phyloP scores from a whole-genome alignment of 345 rosid genomes.

The Eucalyptus sp. region DNA sequence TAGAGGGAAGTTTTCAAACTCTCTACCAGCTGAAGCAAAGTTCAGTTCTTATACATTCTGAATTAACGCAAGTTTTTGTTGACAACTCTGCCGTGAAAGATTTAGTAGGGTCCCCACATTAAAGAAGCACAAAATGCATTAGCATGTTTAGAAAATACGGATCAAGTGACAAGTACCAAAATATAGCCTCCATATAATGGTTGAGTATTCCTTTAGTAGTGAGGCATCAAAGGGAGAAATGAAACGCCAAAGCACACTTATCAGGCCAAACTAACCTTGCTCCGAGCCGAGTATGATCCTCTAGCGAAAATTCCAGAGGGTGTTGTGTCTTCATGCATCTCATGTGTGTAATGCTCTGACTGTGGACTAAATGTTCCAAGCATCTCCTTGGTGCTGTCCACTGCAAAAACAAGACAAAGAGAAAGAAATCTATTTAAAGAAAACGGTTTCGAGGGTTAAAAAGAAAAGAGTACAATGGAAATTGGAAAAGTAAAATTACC shows the following conservation, averaged over 20 bases:
- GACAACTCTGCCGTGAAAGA: neutral
- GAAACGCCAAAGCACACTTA: neutral
- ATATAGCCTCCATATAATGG: neutral
- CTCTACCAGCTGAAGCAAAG: neutral
- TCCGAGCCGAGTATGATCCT: slow-evolving; percentile 81
- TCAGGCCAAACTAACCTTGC: slow-evolving; percentile 35
- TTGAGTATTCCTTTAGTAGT: neutral
- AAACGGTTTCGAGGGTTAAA: neutral
- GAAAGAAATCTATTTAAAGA: neutral
- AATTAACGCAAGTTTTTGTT: neutral
- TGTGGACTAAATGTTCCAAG: slow-evolving; percentile 94
- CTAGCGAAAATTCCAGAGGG: slow-evolving; percentile 90
- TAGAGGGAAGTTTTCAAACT: neutral
- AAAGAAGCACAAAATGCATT: neutral
- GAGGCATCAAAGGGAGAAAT: neutral
- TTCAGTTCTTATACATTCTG: neutral
- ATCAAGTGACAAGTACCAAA: neutral
- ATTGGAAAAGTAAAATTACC: slow-evolving; percentile 15
- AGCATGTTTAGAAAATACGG: neutral
- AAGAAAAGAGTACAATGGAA: neutral
- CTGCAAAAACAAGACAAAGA: slow-evolving; percentile 10
- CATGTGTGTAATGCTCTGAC: slow-evolving; percentile 67
- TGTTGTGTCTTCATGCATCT: slow-evolving; percentile 72
- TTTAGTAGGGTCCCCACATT: neutral
- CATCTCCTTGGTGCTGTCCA: slow-evolving; percentile 82